These are phyloP conservation scores for Hebeloma cylindrosporum DNA, from an alignment of 768 basidiomycete species.

Conservation along the genomic window DNA sequence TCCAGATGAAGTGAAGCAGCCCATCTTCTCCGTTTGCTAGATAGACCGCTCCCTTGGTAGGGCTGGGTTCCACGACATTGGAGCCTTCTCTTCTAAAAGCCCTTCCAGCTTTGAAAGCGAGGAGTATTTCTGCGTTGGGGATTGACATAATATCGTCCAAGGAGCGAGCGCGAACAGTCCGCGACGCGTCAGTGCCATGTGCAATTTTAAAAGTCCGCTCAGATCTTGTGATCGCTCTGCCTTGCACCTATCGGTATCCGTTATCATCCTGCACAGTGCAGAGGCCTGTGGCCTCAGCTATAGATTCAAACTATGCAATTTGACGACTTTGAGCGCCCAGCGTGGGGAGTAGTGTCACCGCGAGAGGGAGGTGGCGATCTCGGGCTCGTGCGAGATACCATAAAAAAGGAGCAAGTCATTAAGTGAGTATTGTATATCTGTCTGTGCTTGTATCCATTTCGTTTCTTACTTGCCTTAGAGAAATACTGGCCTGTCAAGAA, in stretches of 20 bases:
- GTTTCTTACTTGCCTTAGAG: constrained; percentile 41
- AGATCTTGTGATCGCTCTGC: constrained; percentile 12
- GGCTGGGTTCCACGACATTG: constrained; percentile 64
- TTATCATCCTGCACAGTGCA: not conserved
- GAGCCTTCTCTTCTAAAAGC: constrained; percentile 66
- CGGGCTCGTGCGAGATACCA: constrained; percentile 60
- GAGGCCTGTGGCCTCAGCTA: constrained; percentile 14
- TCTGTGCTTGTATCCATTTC: not conserved
- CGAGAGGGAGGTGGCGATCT: constrained; percentile 51
- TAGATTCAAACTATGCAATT: constrained; percentile 17
- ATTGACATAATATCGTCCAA: constrained; percentile 16
- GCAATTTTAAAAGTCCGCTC: constrained; percentile 33
- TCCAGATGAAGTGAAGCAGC: constrained; percentile 79
- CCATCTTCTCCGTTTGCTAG: constrained; percentile 73
- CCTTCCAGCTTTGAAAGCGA: constrained; percentile 73
- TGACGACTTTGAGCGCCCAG: constrained; percentile 32
- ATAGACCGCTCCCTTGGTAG: constrained; percentile 73
- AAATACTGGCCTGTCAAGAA: constrained; percentile 72
- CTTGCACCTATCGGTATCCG: not conserved
- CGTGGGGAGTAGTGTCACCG: constrained; percentile 50
- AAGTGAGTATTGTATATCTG: constrained; percentile 48
- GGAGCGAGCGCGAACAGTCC: constrained; percentile 15
- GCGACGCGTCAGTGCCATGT: constrained; percentile 46
- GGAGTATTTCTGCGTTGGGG: constrained; percentile 41
- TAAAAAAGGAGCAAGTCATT: constrained; percentile 74